Evolutionary conservation across 2,329 filamentous ascomycete species (phyloP), one percentile per base, ranked within the genome.

Genomic region (Phialemoniopsis sp.): DNA sequence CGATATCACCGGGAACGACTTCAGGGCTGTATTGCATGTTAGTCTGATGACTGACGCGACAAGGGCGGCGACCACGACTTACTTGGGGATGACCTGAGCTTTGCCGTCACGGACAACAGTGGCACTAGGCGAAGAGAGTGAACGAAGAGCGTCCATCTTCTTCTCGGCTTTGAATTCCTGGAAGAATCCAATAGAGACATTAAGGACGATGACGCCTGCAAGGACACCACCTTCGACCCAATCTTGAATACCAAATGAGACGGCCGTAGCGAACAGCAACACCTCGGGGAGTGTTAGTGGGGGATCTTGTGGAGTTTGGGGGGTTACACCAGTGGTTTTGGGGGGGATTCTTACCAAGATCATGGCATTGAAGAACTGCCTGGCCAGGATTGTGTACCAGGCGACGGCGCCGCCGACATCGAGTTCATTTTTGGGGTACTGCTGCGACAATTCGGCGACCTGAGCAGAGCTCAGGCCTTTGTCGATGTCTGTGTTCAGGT

Each of bases 341-440:
- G n/a, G n/a, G n/a, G n/a, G n/a, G n/a, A n/a, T n/a, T n/a, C 74
- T 48, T 62, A 79, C 78, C 52, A 89, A 62, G 41, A 85, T 85
- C 85, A 89, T 88, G 42, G 85, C 85, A 68, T 89, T 89, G 55
- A 81, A 77, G 16, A 88, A 60, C 58, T 89, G 85, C 51, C 83
- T 82, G 42, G 85, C 65, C 34, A 89, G 64, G 32, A 89, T 87
- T 51, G 82, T 89, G 52, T 81, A 69, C 84, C 81, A 73, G 55
- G 75, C 76, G 35, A 89, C 80, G 19, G 76, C 77, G 19, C 75
- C 79, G 15, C 73, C 81, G 15, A 87, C 77, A 33, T 87, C 78
- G 15, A 89, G 70, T 54, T 87, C 82, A 63, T 89, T 89, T 14
- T 62, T 67, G 36, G 83, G 82, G 55, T 83, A 80, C 43, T 74